Conservation (phyloP, 192 early-diverging fungal genomes). For the Irineochytrium annulatum region DNA sequence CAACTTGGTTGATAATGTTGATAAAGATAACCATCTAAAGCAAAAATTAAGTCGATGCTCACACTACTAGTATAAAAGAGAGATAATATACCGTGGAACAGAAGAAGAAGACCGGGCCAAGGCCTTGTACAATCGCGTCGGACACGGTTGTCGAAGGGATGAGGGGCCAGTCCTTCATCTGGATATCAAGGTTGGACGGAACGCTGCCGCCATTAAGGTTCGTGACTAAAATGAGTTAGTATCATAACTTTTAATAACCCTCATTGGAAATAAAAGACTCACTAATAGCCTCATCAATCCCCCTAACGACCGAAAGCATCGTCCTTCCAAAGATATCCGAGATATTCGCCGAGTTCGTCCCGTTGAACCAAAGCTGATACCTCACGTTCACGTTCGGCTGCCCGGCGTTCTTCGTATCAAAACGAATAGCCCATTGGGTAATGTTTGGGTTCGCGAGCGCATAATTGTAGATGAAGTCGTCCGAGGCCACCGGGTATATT, state of each 20-base stretch:
- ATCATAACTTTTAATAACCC: slow-evolving; percentile 1
- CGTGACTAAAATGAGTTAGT: slow-evolving; percentile 2
- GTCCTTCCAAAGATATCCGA: slow-evolving; percentile 62
- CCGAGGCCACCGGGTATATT: slow-evolving; percentile 45
- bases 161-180: slow-evolving; percentile 64
- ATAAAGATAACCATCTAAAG: slow-evolving; percentile 58
- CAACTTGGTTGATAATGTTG: slow-evolving; percentile 64
- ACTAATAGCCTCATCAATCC: slow-evolving; percentile 69
- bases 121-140: slow-evolving; percentile 57
- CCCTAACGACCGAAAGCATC: slow-evolving; percentile 55
- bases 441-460: slow-evolving; percentile 61
- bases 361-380: slow-evolving; percentile 78
- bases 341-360: slow-evolving; percentile 49
- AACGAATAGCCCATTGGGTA: slow-evolving; percentile 56
- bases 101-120: slow-evolving; percentile 55
- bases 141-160: slow-evolving; percentile 47
- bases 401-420: slow-evolving; percentile 23
- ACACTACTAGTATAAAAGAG: not conserved
- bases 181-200: slow-evolving; percentile 41
- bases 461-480: slow-evolving; percentile 67
- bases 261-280: slow-evolving; percentile 2
- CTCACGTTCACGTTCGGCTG: slow-evolving; percentile 51
- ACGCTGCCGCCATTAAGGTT: slow-evolving; percentile 11
- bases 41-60: not conserved
- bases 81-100: slow-evolving; percentile 30